Conservation (phyloP, 768 basidiomycete genomes). For the button mushroom (Agaricus bisporus) region DNA sequence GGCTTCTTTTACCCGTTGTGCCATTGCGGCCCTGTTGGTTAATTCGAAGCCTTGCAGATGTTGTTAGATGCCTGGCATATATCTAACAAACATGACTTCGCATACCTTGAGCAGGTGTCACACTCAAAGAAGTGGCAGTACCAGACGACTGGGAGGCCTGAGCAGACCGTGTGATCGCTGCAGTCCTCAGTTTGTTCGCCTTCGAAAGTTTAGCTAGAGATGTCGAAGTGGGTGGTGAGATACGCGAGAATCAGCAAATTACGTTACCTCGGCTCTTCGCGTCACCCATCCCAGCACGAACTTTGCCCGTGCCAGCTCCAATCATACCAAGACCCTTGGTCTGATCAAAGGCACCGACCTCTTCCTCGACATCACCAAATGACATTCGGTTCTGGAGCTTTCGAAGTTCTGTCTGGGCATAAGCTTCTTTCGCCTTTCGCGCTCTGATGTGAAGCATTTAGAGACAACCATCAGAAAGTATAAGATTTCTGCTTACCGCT, state of each 20-base stretch:
- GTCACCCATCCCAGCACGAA: conserved; percentile 83
- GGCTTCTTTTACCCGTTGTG: conserved; percentile 88
- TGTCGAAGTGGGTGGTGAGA: conserved; percentile 1
- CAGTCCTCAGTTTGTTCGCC: conserved; percentile 85
- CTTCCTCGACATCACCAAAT: conserved; percentile 93
- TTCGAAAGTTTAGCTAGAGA: conserved; percentile 88
- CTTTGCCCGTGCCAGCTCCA: conserved; percentile 78
- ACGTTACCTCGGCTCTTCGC: conserved; percentile 79
- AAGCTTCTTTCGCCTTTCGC: conserved; percentile 97
- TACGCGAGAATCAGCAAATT: background rate
- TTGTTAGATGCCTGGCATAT: background rate
- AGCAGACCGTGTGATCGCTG: conserved; percentile 74
- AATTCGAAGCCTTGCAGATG: conserved; percentile 76
- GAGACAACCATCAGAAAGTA: background rate
- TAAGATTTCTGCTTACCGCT: conserved; percentile 50
- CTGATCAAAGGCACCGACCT: conserved; percentile 94
- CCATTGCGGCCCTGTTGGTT: conserved; percentile 82
- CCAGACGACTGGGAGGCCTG: conserved; percentile 64
- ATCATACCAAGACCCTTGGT: conserved; percentile 99
- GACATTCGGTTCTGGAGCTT: conserved; percentile 96
- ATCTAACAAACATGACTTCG: conserved; percentile 7
- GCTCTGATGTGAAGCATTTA: conserved; percentile 45
- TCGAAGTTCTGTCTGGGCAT: conserved; percentile 92
- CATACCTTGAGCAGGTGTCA: conserved; percentile 92
- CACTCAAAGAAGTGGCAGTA: conserved; percentile 85